Percentiles rank a stretch among this genome's conserved stretches.
These are phyloP conservation scores for Starmerella cellae DNA, from an alignment of 805 yeast genomes.

Conservation along the genomic window DNA sequence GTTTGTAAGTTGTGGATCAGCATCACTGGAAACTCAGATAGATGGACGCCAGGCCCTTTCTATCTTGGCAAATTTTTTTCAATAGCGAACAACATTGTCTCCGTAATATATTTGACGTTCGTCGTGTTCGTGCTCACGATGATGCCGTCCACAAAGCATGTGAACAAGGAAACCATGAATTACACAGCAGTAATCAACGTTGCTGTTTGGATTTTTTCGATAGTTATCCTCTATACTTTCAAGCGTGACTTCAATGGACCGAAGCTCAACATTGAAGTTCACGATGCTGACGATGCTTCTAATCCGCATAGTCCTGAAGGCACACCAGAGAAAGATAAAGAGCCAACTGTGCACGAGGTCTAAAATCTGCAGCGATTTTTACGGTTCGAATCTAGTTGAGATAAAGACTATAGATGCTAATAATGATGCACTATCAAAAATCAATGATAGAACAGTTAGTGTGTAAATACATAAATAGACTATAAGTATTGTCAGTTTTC, in stretches of 20 bases:
- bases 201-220: conserved; percentile 44
- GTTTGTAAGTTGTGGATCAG: conserved; percentile 34
- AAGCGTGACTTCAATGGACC: conserved; percentile 49
- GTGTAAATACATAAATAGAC: no score
- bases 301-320: background rate
- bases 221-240: conserved; percentile 34
- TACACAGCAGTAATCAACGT: conserved; percentile 53
- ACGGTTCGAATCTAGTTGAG: no score
- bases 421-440: no score
- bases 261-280: conserved; percentile 8
- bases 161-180: conserved; percentile 40
- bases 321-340: background rate
- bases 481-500: no score
- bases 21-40: conserved; percentile 26
- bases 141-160: conserved; percentile 41
- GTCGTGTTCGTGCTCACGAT: conserved; percentile 40
- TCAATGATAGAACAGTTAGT: no score
- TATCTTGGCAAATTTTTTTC: conserved; percentile 41
- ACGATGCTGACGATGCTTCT: background rate
- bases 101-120: conserved; percentile 40
- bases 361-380: no score
- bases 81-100: conserved; percentile 34
- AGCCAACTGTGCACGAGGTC: no score
- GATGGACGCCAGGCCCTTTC: conserved; percentile 48
- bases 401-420: no score